Evolutionary conservation across 164 flowering plant species (phyloP).

Genomic region (Vitis labrusca): DNA sequence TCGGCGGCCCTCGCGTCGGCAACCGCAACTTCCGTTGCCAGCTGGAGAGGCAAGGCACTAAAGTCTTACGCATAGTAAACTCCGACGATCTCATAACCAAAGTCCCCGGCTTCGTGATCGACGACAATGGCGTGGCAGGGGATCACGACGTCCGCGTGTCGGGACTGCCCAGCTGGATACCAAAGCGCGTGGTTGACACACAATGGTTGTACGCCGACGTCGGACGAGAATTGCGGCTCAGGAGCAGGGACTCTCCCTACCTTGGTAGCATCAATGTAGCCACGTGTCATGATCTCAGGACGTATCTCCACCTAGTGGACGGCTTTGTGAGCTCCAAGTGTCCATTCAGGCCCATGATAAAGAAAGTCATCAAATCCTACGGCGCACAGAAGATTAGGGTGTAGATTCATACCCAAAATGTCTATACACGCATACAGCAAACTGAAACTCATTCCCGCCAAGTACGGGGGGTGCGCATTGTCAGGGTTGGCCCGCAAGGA

Average conservation of each 20-base stretch:
- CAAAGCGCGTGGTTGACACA: constrained; percentile 27
- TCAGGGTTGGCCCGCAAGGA: no score
- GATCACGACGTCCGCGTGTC: not conserved
- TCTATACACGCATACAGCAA: no score
- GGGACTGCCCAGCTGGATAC: constrained; percentile 28
- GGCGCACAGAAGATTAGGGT: no score
- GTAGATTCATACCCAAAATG: no score
- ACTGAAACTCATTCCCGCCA: no score
- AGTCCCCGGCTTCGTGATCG: constrained; percentile 66
- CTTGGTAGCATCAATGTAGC: constrained; percentile 28
- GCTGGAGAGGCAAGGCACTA: constrained; percentile 48
- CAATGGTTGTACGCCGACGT: constrained; percentile 54
- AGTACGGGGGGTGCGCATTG: no score
- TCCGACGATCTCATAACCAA: constrained; percentile 60
- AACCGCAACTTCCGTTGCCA: constrained; percentile 40
- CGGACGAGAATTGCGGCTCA: constrained; percentile 45
- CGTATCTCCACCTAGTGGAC: constrained; percentile 56
- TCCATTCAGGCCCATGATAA: constrained; percentile 35
- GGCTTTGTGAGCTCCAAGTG: constrained; percentile 47
- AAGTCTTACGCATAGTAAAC: constrained; percentile 66
- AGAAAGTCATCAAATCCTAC: constrained; percentile 6
- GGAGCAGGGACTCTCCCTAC: constrained; percentile 39
- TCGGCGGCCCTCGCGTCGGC: constrained; percentile 79
- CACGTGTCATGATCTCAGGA: constrained; percentile 60
- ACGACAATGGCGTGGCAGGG: constrained; percentile 12